These are phyloP conservation scores for Ophiosphaerella herpotricha DNA, from an alignment of 2,329 filamentous ascomycete species.

Conservation along the genomic window DNA sequence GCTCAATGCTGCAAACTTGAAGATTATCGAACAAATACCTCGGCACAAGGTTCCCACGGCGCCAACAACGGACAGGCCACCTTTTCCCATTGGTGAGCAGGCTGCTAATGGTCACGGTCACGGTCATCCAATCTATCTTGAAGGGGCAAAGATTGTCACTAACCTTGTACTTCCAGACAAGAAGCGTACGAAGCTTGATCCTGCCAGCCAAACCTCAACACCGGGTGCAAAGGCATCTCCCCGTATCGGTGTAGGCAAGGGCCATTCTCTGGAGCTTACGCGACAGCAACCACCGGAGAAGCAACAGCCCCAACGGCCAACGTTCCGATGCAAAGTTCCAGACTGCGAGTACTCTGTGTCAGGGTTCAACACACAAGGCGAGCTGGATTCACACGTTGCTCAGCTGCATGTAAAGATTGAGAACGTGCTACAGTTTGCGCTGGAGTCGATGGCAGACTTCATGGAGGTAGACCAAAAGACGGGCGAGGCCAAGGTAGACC, in stretches of 20 bases:
- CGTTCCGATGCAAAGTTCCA: slow-evolving; percentile 58
- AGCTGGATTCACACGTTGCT: slow-evolving; percentile 60
- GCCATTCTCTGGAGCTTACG: slow-evolving; percentile 52
- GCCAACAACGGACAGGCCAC: slow-evolving; percentile 57
- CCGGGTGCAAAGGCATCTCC: slow-evolving; percentile 49
- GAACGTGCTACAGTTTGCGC: slow-evolving; percentile 60
- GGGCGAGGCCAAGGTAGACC: slow-evolving; percentile 40
- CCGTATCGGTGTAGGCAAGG: slow-evolving; percentile 41
- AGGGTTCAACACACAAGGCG: slow-evolving; percentile 60
- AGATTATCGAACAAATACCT: slow-evolving; percentile 51
- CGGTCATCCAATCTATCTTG: slow-evolving; percentile 62
- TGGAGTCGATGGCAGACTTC: slow-evolving; percentile 57
- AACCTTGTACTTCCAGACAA: slow-evolving; percentile 62
- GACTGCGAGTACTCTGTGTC: slow-evolving; percentile 59
- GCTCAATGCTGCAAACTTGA: slow-evolving; percentile 46
- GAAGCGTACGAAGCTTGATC: slow-evolving; percentile 59
- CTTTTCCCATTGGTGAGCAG: slow-evolving; percentile 56
- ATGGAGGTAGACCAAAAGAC: slow-evolving; percentile 56
- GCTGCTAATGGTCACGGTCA: slow-evolving; percentile 63
- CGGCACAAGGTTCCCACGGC: slow-evolving; percentile 56
- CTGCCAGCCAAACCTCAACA: slow-evolving; percentile 48
- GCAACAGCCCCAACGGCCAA: slow-evolving; percentile 50
- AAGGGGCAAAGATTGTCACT: slow-evolving; percentile 55
- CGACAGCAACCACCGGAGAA: slow-evolving; percentile 50
- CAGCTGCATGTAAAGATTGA: slow-evolving; percentile 59